Conservation (phyloP, 2,329 filamentous ascomycete genomes). For the Aspergillus viridinutans region DNA sequence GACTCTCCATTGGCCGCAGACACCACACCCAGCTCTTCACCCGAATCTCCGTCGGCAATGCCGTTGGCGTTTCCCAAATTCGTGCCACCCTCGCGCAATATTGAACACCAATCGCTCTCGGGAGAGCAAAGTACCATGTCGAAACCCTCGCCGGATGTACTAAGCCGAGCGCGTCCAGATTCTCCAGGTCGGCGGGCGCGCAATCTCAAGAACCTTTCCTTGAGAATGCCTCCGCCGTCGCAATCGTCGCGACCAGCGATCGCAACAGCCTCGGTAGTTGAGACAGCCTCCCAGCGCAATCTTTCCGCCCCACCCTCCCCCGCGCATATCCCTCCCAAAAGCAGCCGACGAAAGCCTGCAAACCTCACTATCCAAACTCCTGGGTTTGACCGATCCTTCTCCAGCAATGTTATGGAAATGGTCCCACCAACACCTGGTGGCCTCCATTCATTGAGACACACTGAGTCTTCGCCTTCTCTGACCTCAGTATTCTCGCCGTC, state of each 20-base stretch:
- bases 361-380: conserved; percentile 58
- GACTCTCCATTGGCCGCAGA: conserved; percentile 89
- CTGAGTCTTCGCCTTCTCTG: conserved; percentile 59
- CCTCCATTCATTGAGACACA: conserved; percentile 54
- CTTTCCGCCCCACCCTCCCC: conserved; percentile 54
- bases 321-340: conserved; percentile 52
- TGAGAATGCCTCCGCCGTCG: conserved; percentile 53
- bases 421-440: conserved; percentile 57
- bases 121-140: conserved; percentile 25
- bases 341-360: conserved; percentile 53
- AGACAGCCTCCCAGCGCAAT: conserved; percentile 34
- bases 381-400: conserved; percentile 47
- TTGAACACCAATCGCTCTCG: conserved; percentile 23
- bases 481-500: conserved; percentile 51
- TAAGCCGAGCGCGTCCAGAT: conserved; percentile 38
- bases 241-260: conserved; percentile 43
- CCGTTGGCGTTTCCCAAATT: conserved; percentile 49
- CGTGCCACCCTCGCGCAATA: conserved; percentile 25
- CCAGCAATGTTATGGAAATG: conserved; percentile 44
- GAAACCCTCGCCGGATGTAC: conserved; percentile 15
- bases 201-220: conserved; percentile 61
- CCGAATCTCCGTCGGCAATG: conserved; percentile 78
- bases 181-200: conserved; percentile 44
- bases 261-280: conserved; percentile 46
- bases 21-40: conserved; percentile 84